phyloP scores from a whole-genome alignment of 78 protist genomes.

The Dictyostelium brefeldianum region DNA sequence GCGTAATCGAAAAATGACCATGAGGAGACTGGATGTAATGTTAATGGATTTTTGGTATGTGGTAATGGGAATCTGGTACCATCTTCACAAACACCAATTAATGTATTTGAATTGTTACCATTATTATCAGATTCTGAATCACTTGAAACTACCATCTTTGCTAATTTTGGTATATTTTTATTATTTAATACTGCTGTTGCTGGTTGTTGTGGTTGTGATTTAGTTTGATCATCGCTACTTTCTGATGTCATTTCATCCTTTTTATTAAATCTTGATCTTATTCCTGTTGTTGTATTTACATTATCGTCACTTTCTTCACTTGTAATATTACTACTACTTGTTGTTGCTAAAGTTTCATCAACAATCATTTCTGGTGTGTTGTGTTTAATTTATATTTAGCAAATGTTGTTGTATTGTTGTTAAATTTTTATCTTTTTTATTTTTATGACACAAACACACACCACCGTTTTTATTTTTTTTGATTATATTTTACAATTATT shows the following conservation, averaged over 20 bases:
- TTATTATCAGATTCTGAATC: conserved; percentile 43
- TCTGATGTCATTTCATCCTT: neutral
- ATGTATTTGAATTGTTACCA: neutral
- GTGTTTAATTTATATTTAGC: neutral
- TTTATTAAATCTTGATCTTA: conserved; percentile 18
- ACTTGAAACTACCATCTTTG: conserved; percentile 41
- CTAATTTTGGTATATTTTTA: conserved; percentile 25
- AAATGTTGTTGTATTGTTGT: neutral
- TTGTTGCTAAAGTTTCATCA: neutral
- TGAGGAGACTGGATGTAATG: conserved; percentile 57
- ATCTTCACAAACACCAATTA: conserved; percentile 64
- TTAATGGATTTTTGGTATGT: conserved; percentile 75
- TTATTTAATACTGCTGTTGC: neutral
- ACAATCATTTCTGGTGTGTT: neutral
- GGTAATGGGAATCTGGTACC: conserved; percentile 77
- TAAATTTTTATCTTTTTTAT: neutral
- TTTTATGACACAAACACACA: neutral
- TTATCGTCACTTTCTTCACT: conserved; percentile 6
- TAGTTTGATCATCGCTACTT: conserved; percentile 9
- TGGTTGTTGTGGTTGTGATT: neutral
- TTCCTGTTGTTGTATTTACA: neutral
- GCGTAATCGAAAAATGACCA: conserved; percentile 81
- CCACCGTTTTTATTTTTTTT: too few species aligned
- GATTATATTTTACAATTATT: too few species aligned
- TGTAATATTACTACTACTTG: neutral